Base-by-base conservation (phyloP, 1,139 yeast species). In the Yamadazyma conglobata region DNA sequence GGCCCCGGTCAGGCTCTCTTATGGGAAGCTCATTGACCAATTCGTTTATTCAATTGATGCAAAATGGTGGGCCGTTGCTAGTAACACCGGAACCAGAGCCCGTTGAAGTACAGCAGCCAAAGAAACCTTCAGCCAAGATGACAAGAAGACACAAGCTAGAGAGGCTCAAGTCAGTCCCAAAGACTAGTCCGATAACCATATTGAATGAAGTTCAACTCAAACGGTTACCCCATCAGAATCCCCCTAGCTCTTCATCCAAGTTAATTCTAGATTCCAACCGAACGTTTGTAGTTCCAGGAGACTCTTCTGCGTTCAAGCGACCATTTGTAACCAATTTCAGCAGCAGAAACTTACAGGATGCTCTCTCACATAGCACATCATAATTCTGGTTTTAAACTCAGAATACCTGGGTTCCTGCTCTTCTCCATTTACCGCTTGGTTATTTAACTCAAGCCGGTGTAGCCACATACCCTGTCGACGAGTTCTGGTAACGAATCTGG, bases 251-350 rank as follows among this genome's bases (percentile, higher is more conserved):
- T 3, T 49, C 67, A 4, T 68, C 78, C 4, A 60, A 64, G 7
- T 44, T 76, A 31, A 61, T 61, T 2, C 60, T 75, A n/a, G 73
- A 74, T 2, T 69, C 70, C 3, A 68, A 72, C 38, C 66, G 70
- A 12, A 63, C 71, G 4, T 59, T 53, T 31, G 54, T 60, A 6
- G 50, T 70, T 9, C 76, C 71, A 44, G 75, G 76, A 0, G 56
- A 56, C 24, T 56, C 61, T 3, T 60, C 71, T 1, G 48, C 54
- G 6, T 58, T 68, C 39, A 60, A 56, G 23, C 61, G 57, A 27
- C 69, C 70, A 4, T 48, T 66, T 10, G 64, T 73, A 10, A 60
- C 48, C 19, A 46, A 48, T 22, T 50, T 61, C 22, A 62, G 64
- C 34, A 59, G 52, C 34, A 44, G 51, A 25, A 60, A 68, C 2